phyloP scores from a whole-genome alignment of 2,329 filamentous ascomycete species.

The Fusarium tanahbumbuense region DNA sequence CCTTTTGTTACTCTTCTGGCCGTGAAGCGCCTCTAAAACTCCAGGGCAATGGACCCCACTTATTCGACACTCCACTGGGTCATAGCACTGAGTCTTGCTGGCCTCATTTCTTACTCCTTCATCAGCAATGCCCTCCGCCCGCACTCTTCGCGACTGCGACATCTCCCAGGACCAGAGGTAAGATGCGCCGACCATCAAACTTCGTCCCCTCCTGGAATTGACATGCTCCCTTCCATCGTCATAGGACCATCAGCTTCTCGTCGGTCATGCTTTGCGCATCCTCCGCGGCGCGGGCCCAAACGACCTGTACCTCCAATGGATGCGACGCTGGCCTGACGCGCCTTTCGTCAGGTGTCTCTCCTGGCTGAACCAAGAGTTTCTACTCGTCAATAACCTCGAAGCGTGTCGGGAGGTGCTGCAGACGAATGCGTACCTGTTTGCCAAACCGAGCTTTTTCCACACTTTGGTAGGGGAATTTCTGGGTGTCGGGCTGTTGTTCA shows the following conservation, averaged over 20 bases:
- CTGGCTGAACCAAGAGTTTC: constrained; percentile 23
- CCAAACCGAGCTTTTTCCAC: constrained; percentile 26
- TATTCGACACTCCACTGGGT: background rate
- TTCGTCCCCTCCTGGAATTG: rapidly evolving
- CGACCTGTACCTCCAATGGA: constrained; percentile 24
- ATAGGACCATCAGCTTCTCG: constrained; percentile 8
- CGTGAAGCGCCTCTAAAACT: no score
- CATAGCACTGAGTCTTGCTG: rapidly evolving
- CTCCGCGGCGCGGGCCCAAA: constrained; percentile 5
- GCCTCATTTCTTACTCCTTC: background rate
- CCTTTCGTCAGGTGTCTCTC: constrained; percentile 24
- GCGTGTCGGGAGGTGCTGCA: constrained; percentile 28
- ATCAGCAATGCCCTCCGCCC: background rate
- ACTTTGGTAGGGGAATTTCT: constrained; percentile 31
- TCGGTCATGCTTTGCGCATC: constrained; percentile 15
- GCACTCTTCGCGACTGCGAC: background rate
- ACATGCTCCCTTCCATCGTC: rapidly evolving
- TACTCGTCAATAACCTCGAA: constrained; percentile 26
- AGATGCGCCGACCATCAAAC: rapidly evolving
- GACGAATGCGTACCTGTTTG: constrained; percentile 17
- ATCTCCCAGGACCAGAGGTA: constrained; percentile 19
- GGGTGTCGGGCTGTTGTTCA: constrained; percentile 20
- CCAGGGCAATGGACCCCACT: background rate
- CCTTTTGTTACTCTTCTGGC: background rate
- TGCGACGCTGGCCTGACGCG: constrained; percentile 20